Conservation (phyloP, 148 eudicot genomes). For the Salicornia ramosissima region DNA sequence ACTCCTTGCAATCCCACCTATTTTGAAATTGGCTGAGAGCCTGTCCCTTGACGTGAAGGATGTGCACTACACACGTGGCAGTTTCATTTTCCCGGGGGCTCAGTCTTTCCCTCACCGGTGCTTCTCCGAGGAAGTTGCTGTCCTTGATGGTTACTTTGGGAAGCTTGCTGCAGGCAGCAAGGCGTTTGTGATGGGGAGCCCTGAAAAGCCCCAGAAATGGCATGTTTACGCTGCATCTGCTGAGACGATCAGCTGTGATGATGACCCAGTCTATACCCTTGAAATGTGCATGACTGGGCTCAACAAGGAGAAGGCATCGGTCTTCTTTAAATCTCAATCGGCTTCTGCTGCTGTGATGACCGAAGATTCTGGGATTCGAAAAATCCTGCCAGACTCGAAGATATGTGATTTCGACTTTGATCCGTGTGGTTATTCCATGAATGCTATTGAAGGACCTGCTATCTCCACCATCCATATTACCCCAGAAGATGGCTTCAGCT, state of each 20-base stretch:
- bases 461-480: conserved; percentile 82
- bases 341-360: conserved; percentile 62
- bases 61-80: conserved; percentile 76
- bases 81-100: conserved; percentile 78
- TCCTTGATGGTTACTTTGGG: conserved; percentile 59
- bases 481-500: conserved; percentile 90
- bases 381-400: conserved; percentile 63
- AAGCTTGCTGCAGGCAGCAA: conserved; percentile 56
- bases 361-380: conserved; percentile 56
- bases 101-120: conserved; percentile 67
- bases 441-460: conserved; percentile 70
- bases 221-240: conserved; percentile 71
- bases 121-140: conserved; percentile 81
- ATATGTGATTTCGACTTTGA: conserved; percentile 86
- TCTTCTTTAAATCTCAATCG: conserved; percentile 61
- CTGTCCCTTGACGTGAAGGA: conserved; percentile 49
- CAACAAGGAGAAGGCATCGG: conserved; percentile 57
- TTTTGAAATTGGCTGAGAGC: conserved; percentile 50
- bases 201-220: conserved; percentile 60
- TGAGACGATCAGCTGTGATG: conserved; percentile 12
- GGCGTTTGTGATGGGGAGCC: conserved; percentile 67
- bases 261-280: conserved; percentile 54
- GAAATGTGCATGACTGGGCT: conserved; percentile 94
- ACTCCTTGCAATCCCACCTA: conserved; percentile 65
- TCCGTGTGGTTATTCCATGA: conserved; percentile 96